Conservation (phyloP, 331 rosid genomes). For the Quercus phellos region DNA sequence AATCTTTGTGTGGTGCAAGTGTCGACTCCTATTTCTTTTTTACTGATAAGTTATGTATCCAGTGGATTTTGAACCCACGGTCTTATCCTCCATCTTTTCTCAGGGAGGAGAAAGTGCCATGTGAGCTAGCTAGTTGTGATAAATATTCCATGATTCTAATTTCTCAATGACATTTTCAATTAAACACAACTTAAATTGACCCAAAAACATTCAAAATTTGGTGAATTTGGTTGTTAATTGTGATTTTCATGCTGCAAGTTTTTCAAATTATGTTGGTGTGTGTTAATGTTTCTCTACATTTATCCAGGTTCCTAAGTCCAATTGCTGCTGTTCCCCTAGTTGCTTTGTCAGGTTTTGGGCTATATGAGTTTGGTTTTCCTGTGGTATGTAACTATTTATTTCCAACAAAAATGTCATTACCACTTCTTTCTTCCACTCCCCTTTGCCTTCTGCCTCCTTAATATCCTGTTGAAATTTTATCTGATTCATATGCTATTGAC, state of each 20-base stretch:
- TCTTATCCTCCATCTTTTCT: too few species aligned
- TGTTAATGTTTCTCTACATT: constrained; percentile 4
- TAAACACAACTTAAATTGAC: not conserved
- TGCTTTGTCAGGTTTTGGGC: constrained; percentile 87
- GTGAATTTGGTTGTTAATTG: not conserved
- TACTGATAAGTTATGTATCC: too few species aligned
- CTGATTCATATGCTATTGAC: constrained; percentile 7
- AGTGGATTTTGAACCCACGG: too few species aligned
- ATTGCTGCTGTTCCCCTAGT: constrained; percentile 89
- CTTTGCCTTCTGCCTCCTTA: not conserved
- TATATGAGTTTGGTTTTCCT: constrained; percentile 86
- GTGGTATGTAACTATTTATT: constrained; percentile 50
- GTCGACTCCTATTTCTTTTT: not conserved
- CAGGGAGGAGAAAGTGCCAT: too few species aligned
- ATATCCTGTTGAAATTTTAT: constrained; percentile 1
- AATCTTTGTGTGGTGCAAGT: not conserved
- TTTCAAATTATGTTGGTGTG: constrained; percentile 4
- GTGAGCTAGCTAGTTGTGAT: not conserved
- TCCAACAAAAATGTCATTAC: not conserved
- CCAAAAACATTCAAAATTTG: not conserved
- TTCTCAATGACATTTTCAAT: not conserved
- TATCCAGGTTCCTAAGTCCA: constrained; percentile 77
- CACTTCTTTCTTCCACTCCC: not conserved
- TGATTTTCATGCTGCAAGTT: not conserved
- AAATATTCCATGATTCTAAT: not conserved